These are phyloP conservation scores for Naganishia randhawae DNA, from an alignment of 768 basidiomycete species.

Conservation along the genomic window DNA sequence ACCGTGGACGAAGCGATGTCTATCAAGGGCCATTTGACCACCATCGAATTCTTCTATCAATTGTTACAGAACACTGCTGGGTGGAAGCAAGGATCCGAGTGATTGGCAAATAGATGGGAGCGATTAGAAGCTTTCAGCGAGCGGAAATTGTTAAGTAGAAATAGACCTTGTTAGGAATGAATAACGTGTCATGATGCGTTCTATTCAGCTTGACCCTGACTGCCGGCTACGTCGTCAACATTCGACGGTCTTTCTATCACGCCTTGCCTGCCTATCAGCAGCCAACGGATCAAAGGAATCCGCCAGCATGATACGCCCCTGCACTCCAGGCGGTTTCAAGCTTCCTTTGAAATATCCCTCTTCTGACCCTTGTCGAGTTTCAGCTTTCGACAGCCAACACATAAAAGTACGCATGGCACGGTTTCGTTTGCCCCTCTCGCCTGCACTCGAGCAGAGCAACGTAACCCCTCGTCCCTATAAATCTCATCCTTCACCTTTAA, in stretches of 20 bases:
- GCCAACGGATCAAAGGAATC: too few relatives aligned
- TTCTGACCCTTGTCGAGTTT: not conserved
- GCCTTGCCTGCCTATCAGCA: too few relatives aligned
- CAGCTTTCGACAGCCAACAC: not conserved
- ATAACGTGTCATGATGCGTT: not conserved
- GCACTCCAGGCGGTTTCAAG: not conserved
- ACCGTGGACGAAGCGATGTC: constrained; percentile 51
- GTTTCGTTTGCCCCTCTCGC: too few relatives aligned
- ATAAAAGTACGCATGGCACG: too few relatives aligned
- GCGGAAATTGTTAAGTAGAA: not conserved
- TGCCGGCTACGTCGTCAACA: too few relatives aligned
- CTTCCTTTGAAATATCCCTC: not conserved
- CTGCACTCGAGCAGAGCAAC: not conserved
- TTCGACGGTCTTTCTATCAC: too few relatives aligned
- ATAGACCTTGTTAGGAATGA: not conserved
- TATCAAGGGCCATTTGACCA: constrained; percentile 47
- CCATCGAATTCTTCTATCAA: constrained; percentile 50
- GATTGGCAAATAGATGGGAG: not conserved
- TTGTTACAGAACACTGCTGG: constrained; percentile 49
- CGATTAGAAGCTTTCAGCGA: not conserved
- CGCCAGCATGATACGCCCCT: too few relatives aligned
- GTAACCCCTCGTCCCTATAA: not conserved
- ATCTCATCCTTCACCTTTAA: not conserved
- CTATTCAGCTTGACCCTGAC: too few relatives aligned
- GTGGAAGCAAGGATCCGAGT: constrained; percentile 57